Conservation (phyloP, 768 basidiomycete species). For the Xerocomellus intermedius region DNA sequence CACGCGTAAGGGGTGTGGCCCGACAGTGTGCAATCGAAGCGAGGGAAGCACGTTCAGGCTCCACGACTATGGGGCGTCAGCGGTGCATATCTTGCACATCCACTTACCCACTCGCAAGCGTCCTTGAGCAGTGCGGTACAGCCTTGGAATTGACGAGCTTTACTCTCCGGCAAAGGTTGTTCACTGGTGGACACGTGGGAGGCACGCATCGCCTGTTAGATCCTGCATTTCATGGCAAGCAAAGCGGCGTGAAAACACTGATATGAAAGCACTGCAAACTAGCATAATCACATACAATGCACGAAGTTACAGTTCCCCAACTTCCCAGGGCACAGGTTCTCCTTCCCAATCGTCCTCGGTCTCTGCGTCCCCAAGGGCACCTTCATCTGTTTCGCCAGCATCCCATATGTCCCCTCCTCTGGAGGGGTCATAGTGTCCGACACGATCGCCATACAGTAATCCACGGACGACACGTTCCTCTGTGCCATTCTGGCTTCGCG, state of each 20-base stretch:
- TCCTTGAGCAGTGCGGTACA: constrained; percentile 11
- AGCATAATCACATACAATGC: constrained; percentile 31
- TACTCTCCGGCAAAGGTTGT: background rate
- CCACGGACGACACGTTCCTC: constrained; percentile 57
- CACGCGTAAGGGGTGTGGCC: constrained; percentile 29
- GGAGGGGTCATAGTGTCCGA: constrained; percentile 55
- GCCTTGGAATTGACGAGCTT: constrained; percentile 6
- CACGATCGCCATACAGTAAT: constrained; percentile 57
- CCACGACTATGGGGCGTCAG: constrained; percentile 5
- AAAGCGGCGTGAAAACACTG: constrained; percentile 26
- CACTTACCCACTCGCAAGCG: constrained; percentile 11
- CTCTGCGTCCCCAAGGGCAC: constrained; percentile 41
- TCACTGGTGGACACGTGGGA: constrained; percentile 24
- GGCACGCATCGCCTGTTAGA: constrained; percentile 20
- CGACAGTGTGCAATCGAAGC: constrained; percentile 17
- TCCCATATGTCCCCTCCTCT: constrained; percentile 78
- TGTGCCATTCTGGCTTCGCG: constrained; percentile 39
- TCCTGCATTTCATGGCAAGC: constrained; percentile 23
- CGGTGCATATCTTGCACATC: constrained; percentile 12
- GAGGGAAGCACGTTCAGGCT: constrained; percentile 3
- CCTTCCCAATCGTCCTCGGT: constrained; percentile 73
- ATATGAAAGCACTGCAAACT: constrained; percentile 35
- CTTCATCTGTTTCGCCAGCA: constrained; percentile 59
- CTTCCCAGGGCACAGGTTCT: constrained; percentile 80
- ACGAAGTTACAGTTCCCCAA: constrained; percentile 60